Percentiles rank a stretch among this genome's conserved stretches.
phyloP scores from a whole-genome alignment of 495 filamentous ascomycete species.

The Xylaria telfairii region DNA sequence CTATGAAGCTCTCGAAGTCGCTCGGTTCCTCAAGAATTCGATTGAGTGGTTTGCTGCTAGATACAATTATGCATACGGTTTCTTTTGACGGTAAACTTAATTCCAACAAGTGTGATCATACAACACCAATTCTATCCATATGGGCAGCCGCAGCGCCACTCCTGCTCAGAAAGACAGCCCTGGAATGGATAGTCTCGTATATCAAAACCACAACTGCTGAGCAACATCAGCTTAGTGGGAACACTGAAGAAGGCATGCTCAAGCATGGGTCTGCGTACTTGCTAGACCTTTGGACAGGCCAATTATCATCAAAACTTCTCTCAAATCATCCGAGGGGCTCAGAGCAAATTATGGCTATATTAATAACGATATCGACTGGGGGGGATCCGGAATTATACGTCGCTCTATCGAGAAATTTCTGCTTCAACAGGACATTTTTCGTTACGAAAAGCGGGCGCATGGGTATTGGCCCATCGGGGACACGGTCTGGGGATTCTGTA shows the following conservation, averaged over 20 bases:
- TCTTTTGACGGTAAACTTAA: background rate
- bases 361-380: background rate
- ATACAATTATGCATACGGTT: background rate
- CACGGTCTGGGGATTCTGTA: background rate
- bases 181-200: background rate
- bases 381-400: background rate
- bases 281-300: background rate
- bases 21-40: background rate
- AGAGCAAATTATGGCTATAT: background rate
- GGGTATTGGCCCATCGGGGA: background rate
- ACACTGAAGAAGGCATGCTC: background rate
- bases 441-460: background rate
- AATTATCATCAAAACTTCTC: no score
- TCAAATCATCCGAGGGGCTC: background rate
- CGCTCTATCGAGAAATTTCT: background rate
- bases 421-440: background rate
- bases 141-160: background rate
- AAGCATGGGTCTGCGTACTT: background rate
- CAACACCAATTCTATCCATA: background rate
- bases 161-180: background rate
- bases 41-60: background rate
- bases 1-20: background rate
- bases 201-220: background rate
- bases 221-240: background rate
- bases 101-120: background rate